These are phyloP conservation scores for Botrytis squamosa DNA, from an alignment of 2,329 filamentous ascomycete species.

Conservation along the genomic window DNA sequence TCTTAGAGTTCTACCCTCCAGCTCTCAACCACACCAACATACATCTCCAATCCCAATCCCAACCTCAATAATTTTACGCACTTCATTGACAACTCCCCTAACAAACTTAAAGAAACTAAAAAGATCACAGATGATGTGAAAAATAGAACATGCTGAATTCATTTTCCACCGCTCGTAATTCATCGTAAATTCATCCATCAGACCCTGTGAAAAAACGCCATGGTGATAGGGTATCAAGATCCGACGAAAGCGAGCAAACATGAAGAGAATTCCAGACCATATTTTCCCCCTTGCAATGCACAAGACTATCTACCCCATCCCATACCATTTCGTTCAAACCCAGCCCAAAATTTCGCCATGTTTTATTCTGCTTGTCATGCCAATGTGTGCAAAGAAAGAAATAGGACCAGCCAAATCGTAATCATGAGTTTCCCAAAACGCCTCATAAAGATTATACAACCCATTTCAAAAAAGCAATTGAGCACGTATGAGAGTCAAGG, in stretches of 20 bases:
- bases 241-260: background rate
- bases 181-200: background rate
- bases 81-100: background rate
- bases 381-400: constrained; percentile 3
- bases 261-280: background rate
- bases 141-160: background rate
- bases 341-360: background rate
- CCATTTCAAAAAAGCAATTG: background rate
- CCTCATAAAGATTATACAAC: background rate
- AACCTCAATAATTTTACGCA: background rate
- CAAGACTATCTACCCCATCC: background rate
- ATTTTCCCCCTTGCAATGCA: background rate
- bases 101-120: background rate
- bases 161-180: background rate
- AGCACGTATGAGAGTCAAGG: background rate
- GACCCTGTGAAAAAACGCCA: background rate
- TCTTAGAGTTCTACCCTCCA: too few relatives aligned
- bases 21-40: background rate
- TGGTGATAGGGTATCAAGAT: background rate
- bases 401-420: background rate
- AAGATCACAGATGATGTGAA: background rate
- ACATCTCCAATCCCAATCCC: background rate
- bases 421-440: constrained; percentile 8
- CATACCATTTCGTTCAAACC: background rate
- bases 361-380: background rate